Evolutionary conservation across 2,329 filamentous ascomycete genomes (phyloP).

Genomic region (Cordyceps farinosa): DNA sequence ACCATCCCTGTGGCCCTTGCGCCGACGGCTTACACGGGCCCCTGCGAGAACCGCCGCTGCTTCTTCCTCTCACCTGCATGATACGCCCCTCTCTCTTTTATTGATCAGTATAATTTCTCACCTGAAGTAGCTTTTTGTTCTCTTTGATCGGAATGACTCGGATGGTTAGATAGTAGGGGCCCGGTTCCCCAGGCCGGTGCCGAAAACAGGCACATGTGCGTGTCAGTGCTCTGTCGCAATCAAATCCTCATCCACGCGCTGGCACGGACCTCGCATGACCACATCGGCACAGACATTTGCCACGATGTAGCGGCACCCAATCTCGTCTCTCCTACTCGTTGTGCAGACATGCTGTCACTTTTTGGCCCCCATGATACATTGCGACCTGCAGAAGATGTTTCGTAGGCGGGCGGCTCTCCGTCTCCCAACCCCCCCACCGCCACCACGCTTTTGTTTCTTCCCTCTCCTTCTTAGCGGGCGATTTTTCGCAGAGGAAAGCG

Average conservation of each 20-base stretch:
- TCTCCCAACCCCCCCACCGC: background rate
- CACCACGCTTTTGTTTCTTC: background rate
- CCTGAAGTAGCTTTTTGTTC: background rate
- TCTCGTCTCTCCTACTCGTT: background rate
- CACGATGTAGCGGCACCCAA: background rate
- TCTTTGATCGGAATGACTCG: background rate
- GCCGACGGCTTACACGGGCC: background rate
- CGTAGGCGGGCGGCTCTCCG: background rate
- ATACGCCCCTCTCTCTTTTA: no score
- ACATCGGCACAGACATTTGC: background rate
- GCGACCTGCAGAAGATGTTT: background rate
- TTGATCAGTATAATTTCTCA: background rate
- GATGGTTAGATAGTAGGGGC: background rate
- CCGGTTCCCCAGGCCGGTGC: background rate
- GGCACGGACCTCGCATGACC: slow-evolving; percentile 8
- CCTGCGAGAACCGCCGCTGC: slow-evolving; percentile 1
- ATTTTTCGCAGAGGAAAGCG: background rate
- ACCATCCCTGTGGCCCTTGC: background rate
- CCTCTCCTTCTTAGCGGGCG: background rate
- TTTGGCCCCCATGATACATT: slow-evolving; percentile 1
- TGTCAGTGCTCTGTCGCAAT: background rate
- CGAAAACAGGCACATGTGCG: background rate
- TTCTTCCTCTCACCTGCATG: background rate
- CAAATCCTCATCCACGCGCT: background rate
- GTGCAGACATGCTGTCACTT: background rate